Evolutionary conservation across 2,329 filamentous ascomycete genomes (phyloP).

Genomic region (Fusarium fujikuroi): DNA sequence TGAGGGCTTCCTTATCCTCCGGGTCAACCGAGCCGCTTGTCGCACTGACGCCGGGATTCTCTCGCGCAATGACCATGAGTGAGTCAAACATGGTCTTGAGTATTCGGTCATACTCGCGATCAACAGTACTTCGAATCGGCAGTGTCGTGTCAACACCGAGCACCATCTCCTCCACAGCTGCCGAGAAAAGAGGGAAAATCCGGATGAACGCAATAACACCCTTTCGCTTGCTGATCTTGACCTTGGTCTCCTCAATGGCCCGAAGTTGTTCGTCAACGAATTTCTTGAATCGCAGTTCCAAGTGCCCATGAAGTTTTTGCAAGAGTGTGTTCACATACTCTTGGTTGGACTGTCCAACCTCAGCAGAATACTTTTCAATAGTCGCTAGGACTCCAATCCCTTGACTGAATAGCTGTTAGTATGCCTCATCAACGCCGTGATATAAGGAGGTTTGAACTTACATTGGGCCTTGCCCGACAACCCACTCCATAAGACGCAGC

Average conservation of each 20-base stretch:
- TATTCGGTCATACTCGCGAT: constrained; percentile 87
- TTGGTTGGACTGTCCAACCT: constrained; percentile 90
- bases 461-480: constrained; percentile 81
- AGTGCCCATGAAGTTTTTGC: constrained; percentile 79
- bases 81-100: constrained; percentile 98
- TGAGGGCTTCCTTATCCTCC: constrained; percentile 96
- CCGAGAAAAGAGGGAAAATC: constrained; percentile 88
- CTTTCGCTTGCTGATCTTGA: constrained; percentile 98
- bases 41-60: constrained; percentile 66
- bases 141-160: constrained; percentile 65
- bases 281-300: constrained; percentile 81
- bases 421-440: neutral
- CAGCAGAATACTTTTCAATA: constrained; percentile 80
- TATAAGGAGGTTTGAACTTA: constrained; percentile 59
- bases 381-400: constrained; percentile 86
- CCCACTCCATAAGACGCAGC: constrained; percentile 85
- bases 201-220: constrained; percentile 96
- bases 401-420: constrained; percentile 68
- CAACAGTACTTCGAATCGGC: constrained; percentile 78
- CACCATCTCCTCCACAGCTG: constrained; percentile 86
- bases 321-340: constrained; percentile 86
- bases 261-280: constrained; percentile 96
- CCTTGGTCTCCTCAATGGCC: constrained; percentile 96
- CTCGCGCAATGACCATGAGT: constrained; percentile 89
- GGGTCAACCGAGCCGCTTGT: constrained; percentile 61